phyloP scores from a whole-genome alignment of 495 filamentous ascomycete genomes.

The Hyaloscypha variabilis region DNA sequence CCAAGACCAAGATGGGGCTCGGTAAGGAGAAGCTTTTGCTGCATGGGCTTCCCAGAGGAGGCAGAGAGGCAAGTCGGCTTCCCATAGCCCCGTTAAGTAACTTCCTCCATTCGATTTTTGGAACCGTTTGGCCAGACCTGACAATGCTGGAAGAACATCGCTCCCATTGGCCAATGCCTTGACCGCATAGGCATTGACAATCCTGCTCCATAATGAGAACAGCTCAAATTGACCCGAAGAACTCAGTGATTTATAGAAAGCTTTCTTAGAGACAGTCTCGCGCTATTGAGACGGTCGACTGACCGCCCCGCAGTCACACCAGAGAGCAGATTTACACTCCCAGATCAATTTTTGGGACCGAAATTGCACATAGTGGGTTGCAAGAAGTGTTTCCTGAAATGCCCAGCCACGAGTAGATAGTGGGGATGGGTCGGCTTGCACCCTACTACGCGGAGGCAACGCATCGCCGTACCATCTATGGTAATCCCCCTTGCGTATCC shows the following conservation, averaged over 20 bases:
- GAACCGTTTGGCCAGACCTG: constrained; percentile 3
- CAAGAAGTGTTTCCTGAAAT: constrained; percentile 14
- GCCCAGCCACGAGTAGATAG: constrained; percentile 6
- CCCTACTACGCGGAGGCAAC: neutral
- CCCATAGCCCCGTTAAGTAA: constrained; percentile 14
- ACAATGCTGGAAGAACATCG: constrained; percentile 1
- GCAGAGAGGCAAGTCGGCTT: neutral
- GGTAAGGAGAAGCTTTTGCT: neutral
- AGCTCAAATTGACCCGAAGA: neutral
- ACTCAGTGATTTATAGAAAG: neutral
- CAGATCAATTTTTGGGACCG: constrained; percentile 15
- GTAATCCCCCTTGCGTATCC: neutral
- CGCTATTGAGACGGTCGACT: neutral
- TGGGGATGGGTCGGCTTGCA: neutral
- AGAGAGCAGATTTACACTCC: constrained; percentile 28
- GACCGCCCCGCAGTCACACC: constrained; percentile 26
- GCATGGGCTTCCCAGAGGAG: neutral
- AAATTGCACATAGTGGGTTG: constrained; percentile 6
- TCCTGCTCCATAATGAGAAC: neutral
- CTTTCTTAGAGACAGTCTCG: neutral
- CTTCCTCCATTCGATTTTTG: neutral
- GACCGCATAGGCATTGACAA: neutral
- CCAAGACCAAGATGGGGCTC: constrained; percentile 7
- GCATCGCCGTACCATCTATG: constrained; percentile 3
- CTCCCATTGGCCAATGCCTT: neutral